Percentiles rank a stretch among this genome's conserved stretches.
Conservation (phyloP, 2,329 filamentous ascomycete genomes). For the Aspergillus udagawae region DNA sequence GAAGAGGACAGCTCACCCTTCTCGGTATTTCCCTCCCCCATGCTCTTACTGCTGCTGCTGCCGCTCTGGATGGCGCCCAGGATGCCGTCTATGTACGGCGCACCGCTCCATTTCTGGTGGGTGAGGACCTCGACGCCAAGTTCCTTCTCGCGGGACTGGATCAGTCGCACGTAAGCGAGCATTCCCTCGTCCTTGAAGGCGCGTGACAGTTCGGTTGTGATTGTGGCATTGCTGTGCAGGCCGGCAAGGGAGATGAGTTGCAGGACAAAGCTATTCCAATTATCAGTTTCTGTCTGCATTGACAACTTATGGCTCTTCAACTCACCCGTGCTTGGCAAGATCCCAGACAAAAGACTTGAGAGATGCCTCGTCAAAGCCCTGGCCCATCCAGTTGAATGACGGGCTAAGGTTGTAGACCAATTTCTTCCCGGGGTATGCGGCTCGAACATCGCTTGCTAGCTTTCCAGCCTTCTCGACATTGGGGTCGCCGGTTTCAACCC, state of each 20-base stretch:
- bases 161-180: constrained; percentile 92
- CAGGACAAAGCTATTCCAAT: constrained; percentile 50
- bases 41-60: constrained; percentile 82
- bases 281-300: neutral
- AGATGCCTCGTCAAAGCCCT: constrained; percentile 79
- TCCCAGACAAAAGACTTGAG: constrained; percentile 96
- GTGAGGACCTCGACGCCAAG: constrained; percentile 87
- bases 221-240: constrained; percentile 60
- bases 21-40: constrained; percentile 94
- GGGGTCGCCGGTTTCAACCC: constrained; percentile 94
- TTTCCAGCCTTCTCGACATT: constrained; percentile 70
- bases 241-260: constrained; percentile 63
- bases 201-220: constrained; percentile 69
- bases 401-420: constrained; percentile 95
- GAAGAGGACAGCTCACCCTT: constrained; percentile 28
- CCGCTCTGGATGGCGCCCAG: constrained; percentile 87
- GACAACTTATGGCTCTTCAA: constrained; percentile 19
- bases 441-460: constrained; percentile 73
- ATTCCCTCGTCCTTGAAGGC: constrained; percentile 89
- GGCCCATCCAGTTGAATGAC: constrained; percentile 97
- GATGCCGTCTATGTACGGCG: constrained; percentile 79
- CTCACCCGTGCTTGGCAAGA: constrained; percentile 80
- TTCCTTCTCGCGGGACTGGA: constrained; percentile 88
- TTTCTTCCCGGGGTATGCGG: constrained; percentile 69
- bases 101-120: constrained; percentile 78